A percentile compares a stretch with the other conserved stretches of the same genome.
These are phyloP conservation scores for Diversispora eburnea DNA, from an alignment of 192 early-diverging fungal genomes.

Conservation along the genomic window DNA sequence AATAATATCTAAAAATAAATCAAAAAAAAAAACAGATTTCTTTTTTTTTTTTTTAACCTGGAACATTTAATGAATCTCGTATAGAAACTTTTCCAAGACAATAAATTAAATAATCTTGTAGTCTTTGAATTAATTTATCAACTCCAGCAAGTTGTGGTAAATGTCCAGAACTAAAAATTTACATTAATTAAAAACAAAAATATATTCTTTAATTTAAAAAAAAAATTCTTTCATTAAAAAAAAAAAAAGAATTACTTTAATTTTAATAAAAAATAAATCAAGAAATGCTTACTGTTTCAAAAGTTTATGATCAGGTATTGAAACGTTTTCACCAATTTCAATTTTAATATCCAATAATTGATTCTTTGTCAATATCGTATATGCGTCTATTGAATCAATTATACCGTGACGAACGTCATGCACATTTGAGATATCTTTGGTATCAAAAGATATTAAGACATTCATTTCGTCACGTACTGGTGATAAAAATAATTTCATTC, in stretches of 20 bases:
- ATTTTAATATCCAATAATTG: slow-evolving; percentile 35
- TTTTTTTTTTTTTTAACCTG: slow-evolving; percentile 27
- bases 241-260: too few species aligned
- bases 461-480: slow-evolving; percentile 27
- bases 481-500: slow-evolving; percentile 34
- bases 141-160: slow-evolving; percentile 30
- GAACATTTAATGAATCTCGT: slow-evolving; percentile 16
- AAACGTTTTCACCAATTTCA: slow-evolving; percentile 37
- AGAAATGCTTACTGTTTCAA: slow-evolving; percentile 11
- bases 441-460: slow-evolving; percentile 40
- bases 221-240: neutral
- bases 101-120: slow-evolving; percentile 19
- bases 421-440: slow-evolving; percentile 29
- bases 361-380: slow-evolving; percentile 27
- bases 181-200: neutral
- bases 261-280: neutral
- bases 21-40: neutral
- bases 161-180: neutral
- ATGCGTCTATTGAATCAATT: slow-evolving; percentile 28
- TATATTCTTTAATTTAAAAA: neutral
- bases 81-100: slow-evolving; percentile 15
- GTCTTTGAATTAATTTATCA: slow-evolving; percentile 23
- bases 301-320: neutral
- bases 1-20: neutral
- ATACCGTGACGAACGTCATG: slow-evolving; percentile 11